Evolutionary conservation across 768 basidiomycete species (phyloP).

Genomic region (Lactarius hengduanensis): DNA sequence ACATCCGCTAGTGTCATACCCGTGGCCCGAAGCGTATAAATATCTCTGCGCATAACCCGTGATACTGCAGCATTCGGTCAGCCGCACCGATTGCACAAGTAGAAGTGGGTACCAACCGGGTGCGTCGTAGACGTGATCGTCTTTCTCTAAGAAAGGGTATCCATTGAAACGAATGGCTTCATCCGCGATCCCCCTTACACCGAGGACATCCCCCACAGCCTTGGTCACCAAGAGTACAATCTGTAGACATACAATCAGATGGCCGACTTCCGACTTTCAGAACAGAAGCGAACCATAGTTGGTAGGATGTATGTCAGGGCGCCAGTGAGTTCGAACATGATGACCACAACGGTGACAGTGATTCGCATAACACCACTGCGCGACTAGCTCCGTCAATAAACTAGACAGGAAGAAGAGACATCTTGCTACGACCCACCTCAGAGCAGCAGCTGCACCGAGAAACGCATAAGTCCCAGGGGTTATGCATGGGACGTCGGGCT

Average conservation of each 20-base stretch:
- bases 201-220: slow-evolving; percentile 93
- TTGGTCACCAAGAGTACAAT: slow-evolving; percentile 96
- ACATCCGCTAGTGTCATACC: slow-evolving; percentile 79
- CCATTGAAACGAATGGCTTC: slow-evolving; percentile 97
- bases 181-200: slow-evolving; percentile 92
- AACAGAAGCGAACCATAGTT: slow-evolving; percentile 72
- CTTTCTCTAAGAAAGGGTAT: slow-evolving; percentile 95
- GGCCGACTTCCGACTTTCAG: slow-evolving; percentile 23
- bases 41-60: slow-evolving; percentile 82
- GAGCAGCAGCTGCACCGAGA: slow-evolving; percentile 91
- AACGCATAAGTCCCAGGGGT: slow-evolving; percentile 99
- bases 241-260: slow-evolving; percentile 42
- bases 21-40: slow-evolving; percentile 67
- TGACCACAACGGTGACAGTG: slow-evolving; percentile 96
- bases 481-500: slow-evolving; percentile 92
- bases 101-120: slow-evolving; percentile 56
- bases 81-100: slow-evolving; percentile 6
- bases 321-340: slow-evolving; percentile 99
- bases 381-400: neutral
- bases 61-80: slow-evolving; percentile 54
- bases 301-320: slow-evolving; percentile 96
- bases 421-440: slow-evolving; percentile 56
- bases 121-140: slow-evolving; percentile 89
- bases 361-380: slow-evolving; percentile 92
- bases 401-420: neutral